Evolutionary conservation across 805 yeast genomes (phyloP).

Genomic region (Pichia scutulata): DNA sequence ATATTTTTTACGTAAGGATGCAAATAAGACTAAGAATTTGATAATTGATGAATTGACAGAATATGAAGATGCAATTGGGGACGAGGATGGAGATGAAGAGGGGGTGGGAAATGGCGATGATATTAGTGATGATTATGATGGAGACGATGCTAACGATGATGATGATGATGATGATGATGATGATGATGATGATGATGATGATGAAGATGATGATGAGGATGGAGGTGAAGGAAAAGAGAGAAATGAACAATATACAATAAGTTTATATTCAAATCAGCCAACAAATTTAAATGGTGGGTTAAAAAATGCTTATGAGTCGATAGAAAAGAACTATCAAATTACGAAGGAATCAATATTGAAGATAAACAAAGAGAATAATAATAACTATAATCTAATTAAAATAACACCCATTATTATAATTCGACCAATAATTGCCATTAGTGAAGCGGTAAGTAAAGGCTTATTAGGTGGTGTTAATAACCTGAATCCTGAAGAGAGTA

Average conservation of each 20-base stretch:
- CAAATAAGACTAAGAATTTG: too few species aligned
- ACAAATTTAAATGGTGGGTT: conserved; percentile 62
- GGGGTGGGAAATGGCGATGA: conserved; percentile 25
- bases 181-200: conserved; percentile 21
- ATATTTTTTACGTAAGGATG: conserved; percentile 1
- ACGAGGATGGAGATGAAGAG: conserved; percentile 18
- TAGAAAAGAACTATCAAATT: conserved; percentile 57
- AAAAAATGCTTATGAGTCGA: conserved; percentile 61
- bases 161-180: conserved; percentile 23
- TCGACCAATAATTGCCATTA: conserved; percentile 85
- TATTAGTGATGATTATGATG: conserved; percentile 22
- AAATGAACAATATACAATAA: conserved; percentile 38
- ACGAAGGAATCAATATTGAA: conserved; percentile 58
- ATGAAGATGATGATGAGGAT: conserved; percentile 13
- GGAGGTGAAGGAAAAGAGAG: too few species aligned
- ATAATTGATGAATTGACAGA: background rate
- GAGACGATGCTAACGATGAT: conserved; percentile 24
- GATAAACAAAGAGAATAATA: background rate
- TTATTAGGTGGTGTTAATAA: conserved; percentile 79
- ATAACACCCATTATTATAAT: conserved; percentile 77
- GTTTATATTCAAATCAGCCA: conserved; percentile 85
- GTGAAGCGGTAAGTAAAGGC: conserved; percentile 80
- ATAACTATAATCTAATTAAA: conserved; percentile 47
- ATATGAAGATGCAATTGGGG: conserved; percentile 7
- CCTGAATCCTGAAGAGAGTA: conserved; percentile 56